Percentiles rank a stretch among this genome's conserved stretches.
Conservation (phyloP, 805 yeast genomes). For the Teunomyces gatunensis region DNA sequence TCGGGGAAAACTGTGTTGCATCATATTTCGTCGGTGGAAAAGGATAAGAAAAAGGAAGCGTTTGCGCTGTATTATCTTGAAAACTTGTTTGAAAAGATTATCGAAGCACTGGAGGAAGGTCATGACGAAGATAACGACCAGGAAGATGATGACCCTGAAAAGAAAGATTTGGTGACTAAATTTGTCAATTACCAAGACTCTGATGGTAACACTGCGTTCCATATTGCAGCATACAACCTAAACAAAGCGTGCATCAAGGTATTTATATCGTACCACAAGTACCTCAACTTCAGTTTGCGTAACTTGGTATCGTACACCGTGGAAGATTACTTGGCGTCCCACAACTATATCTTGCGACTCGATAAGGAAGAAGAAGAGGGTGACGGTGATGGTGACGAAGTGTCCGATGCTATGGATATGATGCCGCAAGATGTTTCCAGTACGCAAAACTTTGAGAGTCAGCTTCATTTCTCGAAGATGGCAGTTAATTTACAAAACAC, state of each 20-base stretch:
- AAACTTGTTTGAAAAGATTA: conserved; percentile 28
- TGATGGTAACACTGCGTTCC: conserved; percentile 93
- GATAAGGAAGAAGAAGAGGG: conserved; percentile 11
- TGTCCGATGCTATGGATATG: neutral
- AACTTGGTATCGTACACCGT: conserved; percentile 24
- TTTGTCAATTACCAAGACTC: conserved; percentile 85
- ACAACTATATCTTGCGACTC: conserved; percentile 24
- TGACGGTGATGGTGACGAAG: neutral
- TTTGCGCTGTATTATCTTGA: conserved; percentile 41
- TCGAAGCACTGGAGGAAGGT: conserved; percentile 21
- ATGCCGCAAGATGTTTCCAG: conserved; percentile 3
- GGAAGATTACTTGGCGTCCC: conserved; percentile 28
- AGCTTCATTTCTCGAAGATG: conserved; percentile 33
- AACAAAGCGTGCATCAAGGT: conserved; percentile 23
- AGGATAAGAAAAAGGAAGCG: conserved; percentile 28
- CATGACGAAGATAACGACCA: conserved; percentile 14
- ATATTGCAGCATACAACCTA: conserved; percentile 66
- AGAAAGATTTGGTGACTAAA: conserved; percentile 26
- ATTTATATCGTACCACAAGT: conserved; percentile 23
- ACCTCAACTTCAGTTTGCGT: conserved; percentile 22
- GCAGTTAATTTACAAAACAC: conserved; percentile 33
- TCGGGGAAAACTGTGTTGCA: conserved; percentile 42
- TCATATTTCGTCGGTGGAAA: conserved; percentile 36
- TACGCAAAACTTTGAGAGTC: conserved; percentile 36
- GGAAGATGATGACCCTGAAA: conserved; percentile 13